Evolutionary conservation across 352 stramenopile genomes (phyloP), one percentile per base, ranked within the genome.

Genomic region (Globisporangium alternatum): DNA sequence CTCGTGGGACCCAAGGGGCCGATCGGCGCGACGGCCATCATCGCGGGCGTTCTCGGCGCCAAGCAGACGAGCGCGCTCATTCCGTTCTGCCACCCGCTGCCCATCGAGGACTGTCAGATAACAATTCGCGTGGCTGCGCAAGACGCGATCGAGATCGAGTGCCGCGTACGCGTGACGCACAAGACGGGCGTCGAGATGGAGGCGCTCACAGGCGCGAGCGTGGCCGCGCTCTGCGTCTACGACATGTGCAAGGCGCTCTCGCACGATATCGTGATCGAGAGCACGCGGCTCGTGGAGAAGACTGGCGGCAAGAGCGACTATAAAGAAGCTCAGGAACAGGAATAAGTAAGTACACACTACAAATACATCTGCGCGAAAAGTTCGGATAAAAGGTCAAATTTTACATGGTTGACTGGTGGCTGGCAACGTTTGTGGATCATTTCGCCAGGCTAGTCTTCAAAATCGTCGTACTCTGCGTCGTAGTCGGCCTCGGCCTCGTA

Each of bases 191-290:
- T 98, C 9, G 94, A 98, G 76, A 98, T 98, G 92, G 90, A 98
- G 71, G 96, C 97, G 44, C 80, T 99, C 37, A 98, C 89, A 19
- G 97, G 96, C 31, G 95, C 90, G 28, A 96, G 83, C 13, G 75
- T 98, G 21, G 97, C 97, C 4, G 96, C 97, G 49, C 78, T 99
- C 1, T 98, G 90, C 43, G 94, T 99, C 30, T 99, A 99, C 77
- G 97, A 99, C 81, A 99, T 99, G 97, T 96, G 95, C 72, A 99
- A 99, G 76, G 97, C 95, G 21, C 69, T 99, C 45, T 98, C 91
- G 66, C 95, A 60, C 41, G 45, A 56, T n/a, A 97, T 99, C 31
- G 76, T 97, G 28, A 98, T 99, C 62, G 79, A 93, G 59, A 78
- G 80, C 45, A 98, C 95, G 33, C 68, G 83, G 22, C 80, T 99